These are phyloP conservation scores for Rhodomyrtus psidioides DNA, from an alignment of 441 rosid species.

Conservation along the genomic window DNA sequence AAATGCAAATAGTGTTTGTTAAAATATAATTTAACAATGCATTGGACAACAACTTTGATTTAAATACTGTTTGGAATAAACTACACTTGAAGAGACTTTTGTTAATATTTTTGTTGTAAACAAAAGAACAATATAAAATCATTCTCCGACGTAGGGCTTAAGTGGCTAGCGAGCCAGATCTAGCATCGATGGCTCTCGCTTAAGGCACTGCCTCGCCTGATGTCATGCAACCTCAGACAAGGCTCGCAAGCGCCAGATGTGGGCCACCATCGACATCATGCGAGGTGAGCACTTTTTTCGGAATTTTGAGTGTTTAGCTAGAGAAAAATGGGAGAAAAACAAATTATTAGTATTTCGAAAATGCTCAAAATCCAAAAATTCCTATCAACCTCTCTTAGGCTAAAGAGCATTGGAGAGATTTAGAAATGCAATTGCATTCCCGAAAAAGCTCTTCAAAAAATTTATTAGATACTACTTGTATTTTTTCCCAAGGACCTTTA, in stretches of 20 bases:
- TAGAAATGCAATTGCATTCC: not conserved
- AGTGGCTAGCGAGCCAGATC: not conserved
- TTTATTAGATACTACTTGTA: not conserved
- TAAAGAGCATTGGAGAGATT: not conserved
- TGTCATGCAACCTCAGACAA: too few relatives aligned
- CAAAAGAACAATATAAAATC: not conserved
- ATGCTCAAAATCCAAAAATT: not conserved
- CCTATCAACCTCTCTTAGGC: not conserved
- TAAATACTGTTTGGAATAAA: too few relatives aligned
- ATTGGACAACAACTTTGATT: too few relatives aligned
- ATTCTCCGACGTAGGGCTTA: not conserved
- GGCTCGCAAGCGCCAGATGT: not conserved
- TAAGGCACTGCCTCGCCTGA: fast-evolving
- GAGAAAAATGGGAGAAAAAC: not conserved
- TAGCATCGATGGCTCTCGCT: not conserved
- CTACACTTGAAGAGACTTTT: not conserved
- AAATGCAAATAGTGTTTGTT: too few relatives aligned
- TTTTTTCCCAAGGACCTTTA: not conserved
- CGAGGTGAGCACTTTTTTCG: not conserved
- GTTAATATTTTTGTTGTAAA: not conserved
- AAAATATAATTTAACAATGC: too few relatives aligned
- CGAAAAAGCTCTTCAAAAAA: not conserved
- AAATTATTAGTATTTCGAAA: not conserved
- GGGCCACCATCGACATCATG: fast-evolving
- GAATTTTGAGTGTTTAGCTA: not conserved